These are phyloP conservation scores for Populus alba DNA, from an alignment of 345 rosid genomes.

Conservation along the genomic window DNA sequence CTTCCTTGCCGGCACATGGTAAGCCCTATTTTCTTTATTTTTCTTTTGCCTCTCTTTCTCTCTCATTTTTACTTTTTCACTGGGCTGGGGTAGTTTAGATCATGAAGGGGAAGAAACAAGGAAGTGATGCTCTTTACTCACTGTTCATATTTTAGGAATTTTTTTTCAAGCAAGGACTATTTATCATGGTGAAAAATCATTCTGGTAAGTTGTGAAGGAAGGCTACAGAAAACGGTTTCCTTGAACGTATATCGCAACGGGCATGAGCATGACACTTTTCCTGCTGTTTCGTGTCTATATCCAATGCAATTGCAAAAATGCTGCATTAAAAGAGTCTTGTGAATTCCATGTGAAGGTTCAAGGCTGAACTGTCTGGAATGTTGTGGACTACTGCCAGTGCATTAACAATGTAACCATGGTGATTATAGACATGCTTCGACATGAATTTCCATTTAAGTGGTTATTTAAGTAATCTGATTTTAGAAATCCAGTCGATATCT, in stretches of 20 bases:
- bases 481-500: not conserved
- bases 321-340: not conserved
- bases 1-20: constrained; percentile 99
- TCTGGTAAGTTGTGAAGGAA: not conserved
- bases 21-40: constrained; percentile 15
- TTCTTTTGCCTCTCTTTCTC: not conserved
- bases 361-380: not conserved
- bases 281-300: not conserved
- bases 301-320: not conserved
- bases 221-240: not conserved
- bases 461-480: not conserved
- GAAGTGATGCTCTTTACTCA: not conserved
- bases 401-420: not conserved
- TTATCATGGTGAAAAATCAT: not conserved
- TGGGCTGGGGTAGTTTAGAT: no score
- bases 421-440: not conserved
- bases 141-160: not conserved
- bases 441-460: not conserved
- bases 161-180: not conserved
- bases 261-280: not conserved
- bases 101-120: not conserved
- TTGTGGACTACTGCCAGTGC: not conserved
- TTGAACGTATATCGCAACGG: not conserved
- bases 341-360: not conserved
- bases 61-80: no score